phyloP scores from a whole-genome alignment of 306 rosid species.

The Begonia loranthoides region DNA sequence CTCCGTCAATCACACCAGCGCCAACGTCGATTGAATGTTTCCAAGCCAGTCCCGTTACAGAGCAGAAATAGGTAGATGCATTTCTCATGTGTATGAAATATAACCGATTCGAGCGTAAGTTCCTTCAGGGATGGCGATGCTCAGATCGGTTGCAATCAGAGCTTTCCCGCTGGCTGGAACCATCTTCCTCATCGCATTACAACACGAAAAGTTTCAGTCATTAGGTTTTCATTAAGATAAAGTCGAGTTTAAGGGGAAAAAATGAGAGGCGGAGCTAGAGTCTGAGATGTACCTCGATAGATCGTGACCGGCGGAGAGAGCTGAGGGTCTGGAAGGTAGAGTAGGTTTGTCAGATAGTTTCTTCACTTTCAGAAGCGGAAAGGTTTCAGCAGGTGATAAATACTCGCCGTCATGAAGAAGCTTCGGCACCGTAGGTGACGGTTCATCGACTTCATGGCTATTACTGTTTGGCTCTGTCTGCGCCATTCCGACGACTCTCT shows the following conservation, averaged over 20 bases:
- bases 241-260: background rate
- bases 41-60: conserved; percentile 71
- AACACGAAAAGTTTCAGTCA: background rate
- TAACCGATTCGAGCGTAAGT: conserved; percentile 78
- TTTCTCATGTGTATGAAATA: background rate
- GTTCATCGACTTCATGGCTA: too few relatives aligned
- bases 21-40: too few relatives aligned
- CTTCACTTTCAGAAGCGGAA: conserved; percentile 34
- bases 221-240: background rate
- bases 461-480: too few relatives aligned
- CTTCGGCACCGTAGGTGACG: too few relatives aligned
- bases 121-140: conserved; percentile 54
- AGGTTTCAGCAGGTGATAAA: too few relatives aligned
- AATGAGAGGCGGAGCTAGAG: background rate
- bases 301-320: conserved; percentile 73
- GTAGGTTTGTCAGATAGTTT: conserved; percentile 66
- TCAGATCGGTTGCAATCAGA: conserved; percentile 59
- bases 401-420: too few relatives aligned
- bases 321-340: conserved; percentile 59
- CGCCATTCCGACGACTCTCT: too few relatives aligned
- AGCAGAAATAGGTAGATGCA: conserved; percentile 3
- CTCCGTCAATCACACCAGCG: too few relatives aligned
- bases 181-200: conserved; percentile 36
- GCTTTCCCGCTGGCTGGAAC: conserved; percentile 73
- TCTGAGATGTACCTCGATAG: conserved; percentile 37